Evolutionary conservation across 805 yeast species (phyloP).

Genomic region (Yarrowia osloensis): DNA sequence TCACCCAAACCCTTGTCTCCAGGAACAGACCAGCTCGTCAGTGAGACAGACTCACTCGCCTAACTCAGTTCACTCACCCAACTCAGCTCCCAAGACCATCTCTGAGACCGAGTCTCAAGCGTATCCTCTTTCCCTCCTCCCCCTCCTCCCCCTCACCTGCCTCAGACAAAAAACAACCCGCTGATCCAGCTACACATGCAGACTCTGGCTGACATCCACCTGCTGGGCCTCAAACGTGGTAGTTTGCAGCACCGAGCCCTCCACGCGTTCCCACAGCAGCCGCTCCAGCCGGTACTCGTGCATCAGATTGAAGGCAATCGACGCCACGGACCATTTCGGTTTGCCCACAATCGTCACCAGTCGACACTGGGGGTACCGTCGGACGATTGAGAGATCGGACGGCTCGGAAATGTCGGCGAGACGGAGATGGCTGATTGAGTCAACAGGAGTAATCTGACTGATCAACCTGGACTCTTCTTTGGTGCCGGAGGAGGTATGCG

Average conservation of each 20-base stretch:
- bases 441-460: background rate
- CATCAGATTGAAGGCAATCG: slow-evolving; percentile 3
- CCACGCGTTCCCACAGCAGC: slow-evolving; percentile 18
- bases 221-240: slow-evolving; percentile 2
- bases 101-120: no score
- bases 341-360: background rate
- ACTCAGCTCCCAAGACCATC: no score
- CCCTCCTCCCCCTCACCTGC: background rate
- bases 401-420: slow-evolving; percentile 2
- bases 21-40: no score
- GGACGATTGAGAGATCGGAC: background rate
- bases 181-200: slow-evolving; percentile 20
- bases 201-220: background rate
- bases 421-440: background rate
- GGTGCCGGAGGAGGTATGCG: background rate
- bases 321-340: slow-evolving; percentile 3
- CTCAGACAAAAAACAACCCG: slow-evolving; percentile 12
- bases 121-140: background rate
- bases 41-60: no score
- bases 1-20: no score
- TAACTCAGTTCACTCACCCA: no score
- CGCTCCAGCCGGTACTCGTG: background rate
- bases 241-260: slow-evolving; percentile 14
- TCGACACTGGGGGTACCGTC: slow-evolving; percentile 1
- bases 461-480: background rate